Conservation (phyloP, 495 filamentous ascomycete species). For the Rostrohypoxylon terebratum region DNA sequence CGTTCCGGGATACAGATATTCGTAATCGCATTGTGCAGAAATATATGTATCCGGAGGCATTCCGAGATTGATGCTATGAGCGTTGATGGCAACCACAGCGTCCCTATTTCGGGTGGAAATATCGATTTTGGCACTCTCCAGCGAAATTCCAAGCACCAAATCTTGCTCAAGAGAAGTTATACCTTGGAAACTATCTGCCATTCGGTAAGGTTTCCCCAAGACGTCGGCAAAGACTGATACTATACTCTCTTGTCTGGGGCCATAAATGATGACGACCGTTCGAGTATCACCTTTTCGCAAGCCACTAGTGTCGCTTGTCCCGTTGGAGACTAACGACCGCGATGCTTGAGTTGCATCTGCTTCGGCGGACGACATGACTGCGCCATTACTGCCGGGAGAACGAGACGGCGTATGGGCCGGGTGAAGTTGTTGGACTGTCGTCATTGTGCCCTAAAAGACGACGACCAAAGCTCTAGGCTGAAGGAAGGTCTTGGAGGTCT, state of each 20-base stretch:
- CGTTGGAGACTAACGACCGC: conserved; percentile 42
- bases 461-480: conserved; percentile 15
- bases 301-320: conserved; percentile 50
- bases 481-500: conserved; percentile 14
- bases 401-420: conserved; percentile 50
- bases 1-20: conserved; percentile 80
- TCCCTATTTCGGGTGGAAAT: conserved; percentile 63
- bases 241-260: conserved; percentile 70
- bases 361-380: conserved; percentile 38
- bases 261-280: conserved; percentile 71
- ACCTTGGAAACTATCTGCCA: conserved; percentile 64
- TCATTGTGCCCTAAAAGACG: conserved; percentile 44
- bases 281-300: conserved; percentile 61
- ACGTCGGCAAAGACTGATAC: conserved; percentile 76
- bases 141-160: conserved; percentile 68
- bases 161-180: conserved; percentile 62
- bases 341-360: conserved; percentile 47
- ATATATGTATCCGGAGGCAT: conserved; percentile 73
- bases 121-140: conserved; percentile 63
- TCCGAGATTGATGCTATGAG: conserved; percentile 76
- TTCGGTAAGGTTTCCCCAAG: conserved; percentile 72
- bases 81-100: conserved; percentile 72
- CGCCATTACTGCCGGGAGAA: conserved; percentile 49
- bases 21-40: conserved; percentile 77
- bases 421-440: conserved; percentile 54